Base-by-base conservation (phyloP, 2,329 filamentous ascomycete species). In the Tolypocladium sp. region DNA sequence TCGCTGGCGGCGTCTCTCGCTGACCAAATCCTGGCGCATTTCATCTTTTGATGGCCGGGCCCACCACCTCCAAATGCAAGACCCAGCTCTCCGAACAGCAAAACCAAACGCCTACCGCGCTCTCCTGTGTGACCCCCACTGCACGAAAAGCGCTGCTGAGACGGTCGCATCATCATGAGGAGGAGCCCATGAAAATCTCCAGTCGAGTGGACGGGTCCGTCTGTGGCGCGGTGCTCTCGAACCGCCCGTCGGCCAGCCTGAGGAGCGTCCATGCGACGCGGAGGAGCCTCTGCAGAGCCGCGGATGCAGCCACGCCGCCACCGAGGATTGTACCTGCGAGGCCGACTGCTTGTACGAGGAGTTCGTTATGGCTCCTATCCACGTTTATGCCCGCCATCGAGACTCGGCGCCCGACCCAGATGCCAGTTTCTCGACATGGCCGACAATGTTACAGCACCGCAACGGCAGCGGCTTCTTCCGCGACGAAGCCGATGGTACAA, bases 151-250 rank as follows among this genome's bases (percentile, higher is more conserved):
- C 20, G 25, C 27, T 46, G 49, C 49, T 58, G 55, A 58, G 30
- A 58, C 55, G 27, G 52, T 57, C 51, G 60, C 63, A 64, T 60
- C 69, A 76, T 64, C 73, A 82, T 82, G 79, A 76, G 71, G 76
- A 78, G 75, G 75, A 77, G 73, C 82, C 76, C 80, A 85, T 85
- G 82, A 84, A 79, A 81, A 74, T 79, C 74, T 74, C 78, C 68
- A 79, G 76, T 75, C 80, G 79, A 80, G 78, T 84, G 74, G 80
- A 84, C 74, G 75, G 81, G 77, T 81, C 80, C 76, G 78, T 82
- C 76, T 82, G 78, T 75, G 76, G 79, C 77, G 79, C 80, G 70
- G 77, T 82, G 72, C 74, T 81, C 69, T 74, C 76, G 66, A 75
- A 73, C 72, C 75, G 75, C 71, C 73, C 74, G 63, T 72, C 73